These are phyloP conservation scores for Tinospora cordifolia DNA, from an alignment of 164 flowering plant species.

Conservation along the genomic window DNA sequence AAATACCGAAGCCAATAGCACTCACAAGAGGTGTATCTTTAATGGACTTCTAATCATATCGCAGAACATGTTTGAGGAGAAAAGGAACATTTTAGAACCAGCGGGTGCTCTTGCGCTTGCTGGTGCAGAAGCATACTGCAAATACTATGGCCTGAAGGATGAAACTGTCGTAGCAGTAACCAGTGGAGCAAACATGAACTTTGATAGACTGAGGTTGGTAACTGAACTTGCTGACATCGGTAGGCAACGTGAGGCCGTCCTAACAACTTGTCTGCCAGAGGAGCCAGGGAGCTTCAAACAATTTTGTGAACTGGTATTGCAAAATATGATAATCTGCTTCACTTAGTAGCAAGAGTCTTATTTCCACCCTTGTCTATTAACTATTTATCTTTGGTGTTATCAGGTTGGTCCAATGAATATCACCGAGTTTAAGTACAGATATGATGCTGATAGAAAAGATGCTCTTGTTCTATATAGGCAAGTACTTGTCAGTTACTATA, in stretches of 20 bases:
- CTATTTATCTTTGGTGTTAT: conserved; percentile 10
- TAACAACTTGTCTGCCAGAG: conserved; percentile 84
- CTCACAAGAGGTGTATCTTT: neutral
- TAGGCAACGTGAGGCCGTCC: conserved; percentile 85
- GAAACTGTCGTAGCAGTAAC: conserved; percentile 76
- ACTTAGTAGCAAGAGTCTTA: neutral
- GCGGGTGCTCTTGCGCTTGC: conserved; percentile 98
- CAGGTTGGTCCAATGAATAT: conserved; percentile 91
- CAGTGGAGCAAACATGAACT: conserved; percentile 98
- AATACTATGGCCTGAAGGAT: conserved; percentile 74
- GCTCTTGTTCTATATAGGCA: conserved; percentile 88
- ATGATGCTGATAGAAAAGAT: conserved; percentile 35
- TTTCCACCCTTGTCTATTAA: neutral
- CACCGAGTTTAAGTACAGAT: conserved; percentile 89
- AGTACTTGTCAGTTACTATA: conserved; percentile 13
- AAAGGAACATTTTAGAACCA: conserved; percentile 92
- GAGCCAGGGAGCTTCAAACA: conserved; percentile 73
- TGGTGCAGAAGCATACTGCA: conserved; percentile 99
- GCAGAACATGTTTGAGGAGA: conserved; percentile 99
- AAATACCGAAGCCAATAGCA: no score
- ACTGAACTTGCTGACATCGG: conserved; percentile 98
- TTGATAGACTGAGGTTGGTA: conserved; percentile 83
- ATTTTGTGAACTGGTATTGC: conserved; percentile 58
- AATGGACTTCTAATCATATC: conserved; percentile 9
- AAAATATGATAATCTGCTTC: neutral